Evolutionary conservation across 176 grass and related monocot genomes (phyloP), one percentile per base, ranked within the genome.

Genomic region (Alloteropsis semialata): DNA sequence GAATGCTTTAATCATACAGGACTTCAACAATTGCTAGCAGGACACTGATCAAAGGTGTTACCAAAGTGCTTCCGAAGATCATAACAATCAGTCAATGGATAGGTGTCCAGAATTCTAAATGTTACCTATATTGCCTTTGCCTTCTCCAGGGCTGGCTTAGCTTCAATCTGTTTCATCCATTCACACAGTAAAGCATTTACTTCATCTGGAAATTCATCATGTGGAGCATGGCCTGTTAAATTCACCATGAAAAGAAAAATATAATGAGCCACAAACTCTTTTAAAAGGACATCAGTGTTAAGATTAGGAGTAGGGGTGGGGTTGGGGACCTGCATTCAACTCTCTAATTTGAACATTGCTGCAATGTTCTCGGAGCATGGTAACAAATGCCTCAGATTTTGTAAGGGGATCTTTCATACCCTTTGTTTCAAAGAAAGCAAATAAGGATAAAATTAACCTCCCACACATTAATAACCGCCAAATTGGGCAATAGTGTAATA

Each of bases 171-270:
- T 28, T 77, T 90, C 51, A 64, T 84, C 96, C 92, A 98, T 75
- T 95, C 82, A 25, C 62, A 90, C 10, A 95, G 55, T 74, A 92
- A 46, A 58, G 79, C 56, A 60, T 98, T 98, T 43, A 95, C 96
- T 88, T 95, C 76, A 37, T 80, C 87, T 33, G 96, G 91, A 70
- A 98, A 81, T 87, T 98, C 96, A 93, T 98, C 91, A 3, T 98
- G 92, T 9, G 92, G 87, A 84, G 88, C 90, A 76, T 98, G 96
- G 16, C 96, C 96, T 98, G 77, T 65, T 41, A 63, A 74, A 88
- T 62, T 83, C 36, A 62, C 6, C 49, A 33, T 38, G 69, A 75
- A 25, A 44, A 82, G 34, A 24, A 3, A 74, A 61, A 71, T n/a
- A 32, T 39, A 74, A 61, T 18, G 12, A 54, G 78, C 6, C 21